Base-by-base conservation (phyloP, 2,329 filamentous ascomycete species). In the Penicillium sp. region DNA sequence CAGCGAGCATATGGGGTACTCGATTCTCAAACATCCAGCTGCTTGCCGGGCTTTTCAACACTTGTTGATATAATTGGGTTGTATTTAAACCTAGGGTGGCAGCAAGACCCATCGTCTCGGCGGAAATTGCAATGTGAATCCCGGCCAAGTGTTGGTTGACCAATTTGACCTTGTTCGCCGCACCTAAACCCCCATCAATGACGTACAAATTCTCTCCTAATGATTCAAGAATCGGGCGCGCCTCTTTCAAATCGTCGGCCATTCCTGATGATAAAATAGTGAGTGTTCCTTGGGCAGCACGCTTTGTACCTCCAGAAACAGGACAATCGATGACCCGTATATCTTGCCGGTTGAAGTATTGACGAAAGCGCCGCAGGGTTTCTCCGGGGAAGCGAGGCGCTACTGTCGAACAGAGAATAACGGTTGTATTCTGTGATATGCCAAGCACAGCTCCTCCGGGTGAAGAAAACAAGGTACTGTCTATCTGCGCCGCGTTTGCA, bases 1-100 rank as follows among this genome's bases (percentile, higher is more conserved):
- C 75, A 17, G 73, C 72, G 32, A 85, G 65, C 70, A 82, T 79
- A 60, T 79, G 78, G 33, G 78, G 76, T 12, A 76, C 78, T n/a
- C 81, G 70, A 59, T 83, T 80, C 60, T 80, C 78, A 69, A 83
- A 84, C 72, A 84, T 82, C 75, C 79, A 83, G 58, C 77, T 78
- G 27, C 71, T 69, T 13, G 65, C 73, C 32, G 69, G 65, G 20
- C 69, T 67, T 7, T 61, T 53, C 12, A 42, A 21, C 18, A 62
- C 17, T 1, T 13, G n/a, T 7, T 62, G 49, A 48, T 52, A 60
- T 2, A 51, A 45, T 20, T 51, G 21, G 17, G 45, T 47, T 0
- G 80, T 78, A 50, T 84, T 79, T 21, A 84, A 60, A 0, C 80
- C 81, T 3, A 83, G 71, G 8, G 75, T 74, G 2, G 79, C 78